Evolutionary conservation across 2,329 filamentous ascomycete genomes (phyloP).

Genomic region (Cladosporium sp.): DNA sequence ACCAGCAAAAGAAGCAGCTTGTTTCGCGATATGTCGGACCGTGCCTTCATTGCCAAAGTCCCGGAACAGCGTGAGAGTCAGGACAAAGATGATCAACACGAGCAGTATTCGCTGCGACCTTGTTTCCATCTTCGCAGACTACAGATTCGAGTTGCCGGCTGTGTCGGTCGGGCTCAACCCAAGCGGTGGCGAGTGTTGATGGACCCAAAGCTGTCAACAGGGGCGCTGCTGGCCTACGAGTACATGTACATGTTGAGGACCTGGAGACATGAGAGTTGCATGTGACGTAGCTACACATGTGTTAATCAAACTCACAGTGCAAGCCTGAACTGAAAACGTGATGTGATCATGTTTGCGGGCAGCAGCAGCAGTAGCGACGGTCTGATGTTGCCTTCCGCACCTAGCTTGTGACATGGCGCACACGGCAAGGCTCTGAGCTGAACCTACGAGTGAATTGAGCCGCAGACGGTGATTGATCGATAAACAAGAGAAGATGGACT

Average conservation of each 20-base stretch:
- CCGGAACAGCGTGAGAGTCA: slow-evolving; percentile 14
- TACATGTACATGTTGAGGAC: neutral
- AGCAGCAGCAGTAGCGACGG: slow-evolving; percentile 6
- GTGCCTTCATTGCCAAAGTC: slow-evolving; percentile 8
- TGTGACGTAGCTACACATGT: neutral
- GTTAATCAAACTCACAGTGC: neutral
- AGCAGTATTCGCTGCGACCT: slow-evolving; percentile 18
- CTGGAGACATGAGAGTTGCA: neutral
- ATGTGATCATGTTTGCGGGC: neutral
- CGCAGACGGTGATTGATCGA: neutral
- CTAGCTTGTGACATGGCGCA: neutral
- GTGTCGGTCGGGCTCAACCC: neutral
- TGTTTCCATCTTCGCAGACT: slow-evolving; percentile 6
- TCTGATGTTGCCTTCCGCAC: neutral
- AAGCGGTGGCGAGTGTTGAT: neutral
- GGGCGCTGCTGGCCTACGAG: neutral
- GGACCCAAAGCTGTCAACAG: neutral
- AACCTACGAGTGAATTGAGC: too few species aligned
- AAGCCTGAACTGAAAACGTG: neutral
- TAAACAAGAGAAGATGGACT: neutral
- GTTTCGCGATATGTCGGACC: neutral
- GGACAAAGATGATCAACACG: slow-evolving; percentile 16
- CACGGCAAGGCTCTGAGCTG: neutral
- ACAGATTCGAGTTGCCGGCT: neutral
- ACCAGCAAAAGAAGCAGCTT: neutral